Evolutionary conservation across 2,329 filamentous ascomycete species (phyloP).

Genomic region (Pestalotiopsis sp.): DNA sequence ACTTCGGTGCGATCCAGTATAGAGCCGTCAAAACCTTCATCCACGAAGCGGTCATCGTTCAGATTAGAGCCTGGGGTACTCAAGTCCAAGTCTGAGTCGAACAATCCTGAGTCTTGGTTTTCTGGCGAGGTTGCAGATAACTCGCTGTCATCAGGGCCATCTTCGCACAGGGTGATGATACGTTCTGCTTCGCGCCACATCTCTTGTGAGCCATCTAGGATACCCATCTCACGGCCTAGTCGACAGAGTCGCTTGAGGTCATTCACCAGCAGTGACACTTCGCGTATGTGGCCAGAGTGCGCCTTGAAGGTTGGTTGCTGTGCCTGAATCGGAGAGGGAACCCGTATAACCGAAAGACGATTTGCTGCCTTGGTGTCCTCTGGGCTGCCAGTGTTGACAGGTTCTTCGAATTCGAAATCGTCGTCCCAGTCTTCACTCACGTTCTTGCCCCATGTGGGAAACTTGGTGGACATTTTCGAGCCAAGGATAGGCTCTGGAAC

Average conservation of each 20-base stretch:
- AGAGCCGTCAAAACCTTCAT: slow-evolving; percentile 50
- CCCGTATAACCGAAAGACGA: slow-evolving; percentile 58
- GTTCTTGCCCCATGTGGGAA: slow-evolving; percentile 82
- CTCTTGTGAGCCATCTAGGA: slow-evolving; percentile 61
- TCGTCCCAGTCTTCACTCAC: slow-evolving; percentile 89
- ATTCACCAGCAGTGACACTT: slow-evolving; percentile 80
- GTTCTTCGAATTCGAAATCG: slow-evolving; percentile 74
- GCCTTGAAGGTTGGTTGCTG: slow-evolving; percentile 81
- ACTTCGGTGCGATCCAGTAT: slow-evolving; percentile 46
- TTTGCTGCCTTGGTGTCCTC: slow-evolving; percentile 39
- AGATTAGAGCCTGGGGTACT: slow-evolving; percentile 41
- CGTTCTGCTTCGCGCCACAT: slow-evolving; percentile 84
- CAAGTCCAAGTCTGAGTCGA: not conserved
- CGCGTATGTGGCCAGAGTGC: slow-evolving; percentile 81
- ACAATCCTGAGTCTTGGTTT: slow-evolving; percentile 26
- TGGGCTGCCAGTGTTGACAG: slow-evolving; percentile 38
- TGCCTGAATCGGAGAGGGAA: slow-evolving; percentile 78
- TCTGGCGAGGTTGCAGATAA: slow-evolving; percentile 30
- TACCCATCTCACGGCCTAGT: slow-evolving; percentile 68
- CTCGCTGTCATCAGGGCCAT: slow-evolving; percentile 44
- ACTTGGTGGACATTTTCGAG: slow-evolving; percentile 66
- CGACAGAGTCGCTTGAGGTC: slow-evolving; percentile 78
- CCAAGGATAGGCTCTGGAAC: slow-evolving; percentile 64
- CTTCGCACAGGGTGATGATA: slow-evolving; percentile 80
- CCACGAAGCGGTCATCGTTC: slow-evolving; percentile 47